Conservation (phyloP, 2,329 filamentous ascomycete species). For the Paracorniculantispora psalliotae region DNA sequence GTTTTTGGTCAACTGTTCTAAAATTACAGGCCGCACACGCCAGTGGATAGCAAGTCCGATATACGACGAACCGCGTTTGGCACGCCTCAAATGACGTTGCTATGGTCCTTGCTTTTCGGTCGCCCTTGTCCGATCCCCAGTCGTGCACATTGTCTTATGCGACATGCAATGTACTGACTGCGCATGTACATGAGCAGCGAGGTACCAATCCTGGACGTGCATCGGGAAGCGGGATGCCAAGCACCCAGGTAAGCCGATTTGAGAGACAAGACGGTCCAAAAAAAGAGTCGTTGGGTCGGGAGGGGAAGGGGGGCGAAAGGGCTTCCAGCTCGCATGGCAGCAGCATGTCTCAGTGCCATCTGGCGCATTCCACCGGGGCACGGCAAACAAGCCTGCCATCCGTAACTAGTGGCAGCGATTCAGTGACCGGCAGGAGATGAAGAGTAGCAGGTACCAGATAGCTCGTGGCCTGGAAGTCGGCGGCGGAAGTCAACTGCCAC, state of each 20-base stretch:
- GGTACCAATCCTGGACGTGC: background rate
- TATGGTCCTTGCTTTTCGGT: background rate
- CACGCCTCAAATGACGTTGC: background rate
- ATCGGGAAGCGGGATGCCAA: conserved; percentile 6
- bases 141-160: background rate
- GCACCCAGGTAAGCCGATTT: background rate
- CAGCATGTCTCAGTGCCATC: conserved; percentile 10
- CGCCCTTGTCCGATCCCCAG: background rate
- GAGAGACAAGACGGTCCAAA: background rate
- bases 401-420: background rate
- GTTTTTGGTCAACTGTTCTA: background rate
- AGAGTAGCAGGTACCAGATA: too few species aligned
- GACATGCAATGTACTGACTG: background rate
- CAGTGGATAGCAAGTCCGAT: background rate
- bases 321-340: conserved; percentile 11
- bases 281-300: conserved; percentile 11
- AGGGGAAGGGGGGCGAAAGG: background rate
- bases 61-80: conserved; percentile 1
- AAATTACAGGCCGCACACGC: conserved; percentile 2
- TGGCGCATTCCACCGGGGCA: conserved; percentile 3
- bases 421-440: background rate
- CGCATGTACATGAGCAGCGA: background rate
- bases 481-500: background rate
- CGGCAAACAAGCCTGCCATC: background rate
- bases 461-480: too few species aligned